Evolutionary conservation across 768 basidiomycete genomes (phyloP).

Genomic region (Dacryopinax primogenitus): DNA sequence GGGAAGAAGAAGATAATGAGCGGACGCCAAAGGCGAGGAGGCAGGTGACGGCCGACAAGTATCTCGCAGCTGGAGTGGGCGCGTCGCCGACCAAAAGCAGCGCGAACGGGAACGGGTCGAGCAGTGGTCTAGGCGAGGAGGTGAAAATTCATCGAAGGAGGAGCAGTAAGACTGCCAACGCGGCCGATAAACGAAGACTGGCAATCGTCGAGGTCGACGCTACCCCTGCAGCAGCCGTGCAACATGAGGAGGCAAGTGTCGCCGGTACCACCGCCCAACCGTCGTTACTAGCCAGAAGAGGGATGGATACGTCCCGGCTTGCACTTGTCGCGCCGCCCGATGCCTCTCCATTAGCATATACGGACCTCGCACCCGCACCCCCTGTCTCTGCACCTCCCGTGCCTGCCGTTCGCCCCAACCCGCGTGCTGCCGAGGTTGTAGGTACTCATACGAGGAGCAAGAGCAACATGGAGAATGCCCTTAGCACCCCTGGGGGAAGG

Average conservation of each 20-base stretch:
- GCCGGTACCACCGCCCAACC: neutral
- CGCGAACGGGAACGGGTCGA: neutral
- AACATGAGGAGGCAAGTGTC: neutral
- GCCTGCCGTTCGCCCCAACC: neutral
- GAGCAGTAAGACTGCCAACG: slow-evolving; percentile 4
- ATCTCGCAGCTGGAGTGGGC: neutral
- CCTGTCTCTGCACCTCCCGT: slow-evolving; percentile 37
- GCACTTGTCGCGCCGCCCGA: slow-evolving; percentile 65
- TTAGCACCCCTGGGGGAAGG: neutral
- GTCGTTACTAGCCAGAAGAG: slow-evolving; percentile 2
- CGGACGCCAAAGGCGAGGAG: neutral
- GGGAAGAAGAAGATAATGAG: neutral
- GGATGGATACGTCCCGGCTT: slow-evolving; percentile 23
- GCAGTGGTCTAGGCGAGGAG: neutral
- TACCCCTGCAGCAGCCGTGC: neutral
- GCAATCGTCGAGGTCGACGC: slow-evolving; percentile 10
- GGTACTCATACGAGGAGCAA: neutral
- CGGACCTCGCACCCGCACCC: slow-evolving; percentile 35
- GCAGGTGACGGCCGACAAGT: neutral
- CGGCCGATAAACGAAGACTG: slow-evolving; percentile 18
- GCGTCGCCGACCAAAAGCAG: neutral
- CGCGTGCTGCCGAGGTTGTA: too few species aligned
- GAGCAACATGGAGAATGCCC: neutral
- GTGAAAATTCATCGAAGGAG: neutral
- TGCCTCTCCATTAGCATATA: slow-evolving; percentile 38